Base-by-base conservation (phyloP, 176 grass and related monocot species). In the Stipa capillata region DNA sequence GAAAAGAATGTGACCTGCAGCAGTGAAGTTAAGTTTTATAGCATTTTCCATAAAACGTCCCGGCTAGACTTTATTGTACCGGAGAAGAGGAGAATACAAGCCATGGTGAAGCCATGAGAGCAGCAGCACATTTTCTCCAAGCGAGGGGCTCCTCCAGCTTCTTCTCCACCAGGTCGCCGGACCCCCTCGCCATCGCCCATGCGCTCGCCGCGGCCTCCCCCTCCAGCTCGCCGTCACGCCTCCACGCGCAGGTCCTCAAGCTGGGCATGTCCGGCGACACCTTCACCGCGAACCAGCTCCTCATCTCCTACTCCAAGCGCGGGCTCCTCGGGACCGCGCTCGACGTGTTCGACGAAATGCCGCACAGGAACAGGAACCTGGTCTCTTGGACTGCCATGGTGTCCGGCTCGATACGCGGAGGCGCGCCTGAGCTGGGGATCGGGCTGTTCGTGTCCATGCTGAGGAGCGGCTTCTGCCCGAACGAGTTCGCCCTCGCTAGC, bases 351-450 rank as follows among this genome's bases (percentile, higher is more conserved):
- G 84, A 87, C 12, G 84, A 87, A 89, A 89, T 84, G 87, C 36
- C 70, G 32, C 49, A 49, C 3, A 72, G 65, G n/a, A n/a, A n/a
- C n/a, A n/a, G n/a, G 36, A 93, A 93, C 82, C 73, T 79, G 10
- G 83, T 92, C 2, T 89, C 86, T 10, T 93, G 90, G 87, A 89
- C 87, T 0, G 68, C 65, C 59, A 81, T 93, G 65, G 82, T 93
- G 12, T 84, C 90, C 1, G 80, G 40, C 34, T 77, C 53, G 1
- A 2, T 42, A n/a, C 76, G 77, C 47, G 33, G 57, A 8, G 84
- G 80, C 2, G 80, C 72, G 15, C 58, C 72, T 6, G 54, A 67
- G 0, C 48, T 84, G 63, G 87, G 56, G 0, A 23, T 92, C 8
- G 0, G 13, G 25, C 4, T 89, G 31, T 60, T 83, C 8, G 41